Evolutionary conservation across 2,329 filamentous ascomycete species (phyloP).

Genomic region (Falciphora oryzae): DNA sequence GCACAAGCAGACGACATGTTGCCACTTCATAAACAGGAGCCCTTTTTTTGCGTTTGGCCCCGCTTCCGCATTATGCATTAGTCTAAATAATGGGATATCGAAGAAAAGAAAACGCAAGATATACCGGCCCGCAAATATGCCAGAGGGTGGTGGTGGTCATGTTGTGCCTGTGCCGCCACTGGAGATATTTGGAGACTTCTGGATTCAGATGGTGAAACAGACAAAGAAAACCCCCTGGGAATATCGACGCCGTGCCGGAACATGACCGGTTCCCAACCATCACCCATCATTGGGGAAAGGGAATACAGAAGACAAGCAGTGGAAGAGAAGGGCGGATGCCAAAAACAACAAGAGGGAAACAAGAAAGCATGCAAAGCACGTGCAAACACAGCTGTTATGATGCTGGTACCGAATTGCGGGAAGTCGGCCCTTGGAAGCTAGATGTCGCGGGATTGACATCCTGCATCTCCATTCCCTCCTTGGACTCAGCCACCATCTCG

Average conservation of each 20-base stretch:
- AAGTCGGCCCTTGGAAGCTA: slow-evolving; percentile 50
- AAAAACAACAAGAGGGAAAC: slow-evolving; percentile 3
- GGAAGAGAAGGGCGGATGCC: background rate
- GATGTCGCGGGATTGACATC: slow-evolving; percentile 41
- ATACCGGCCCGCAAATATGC: background rate
- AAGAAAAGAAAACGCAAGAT: background rate
- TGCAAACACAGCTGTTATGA: background rate
- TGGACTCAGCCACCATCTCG: slow-evolving; percentile 44
- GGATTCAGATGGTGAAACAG: background rate
- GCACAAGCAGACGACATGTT: background rate
- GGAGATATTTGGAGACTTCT: background rate
- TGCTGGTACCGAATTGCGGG: slow-evolving; percentile 26
- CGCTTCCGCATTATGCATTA: background rate
- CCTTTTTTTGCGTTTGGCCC: background rate
- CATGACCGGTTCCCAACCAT: background rate
- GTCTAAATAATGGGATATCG: background rate
- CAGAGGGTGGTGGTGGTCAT: background rate
- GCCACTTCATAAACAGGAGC: background rate
- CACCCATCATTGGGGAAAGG: background rate
- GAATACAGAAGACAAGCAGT: background rate
- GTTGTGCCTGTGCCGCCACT: no score
- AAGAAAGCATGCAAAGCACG: background rate
- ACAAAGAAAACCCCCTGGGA: background rate
- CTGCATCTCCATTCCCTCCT: slow-evolving; percentile 67
- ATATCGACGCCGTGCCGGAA: background rate